A percentile compares a stretch with the other conserved stretches of the same genome.
Evolutionary conservation across 176 grass and related monocot genomes (phyloP).

Genomic region (Musa itinerans): DNA sequence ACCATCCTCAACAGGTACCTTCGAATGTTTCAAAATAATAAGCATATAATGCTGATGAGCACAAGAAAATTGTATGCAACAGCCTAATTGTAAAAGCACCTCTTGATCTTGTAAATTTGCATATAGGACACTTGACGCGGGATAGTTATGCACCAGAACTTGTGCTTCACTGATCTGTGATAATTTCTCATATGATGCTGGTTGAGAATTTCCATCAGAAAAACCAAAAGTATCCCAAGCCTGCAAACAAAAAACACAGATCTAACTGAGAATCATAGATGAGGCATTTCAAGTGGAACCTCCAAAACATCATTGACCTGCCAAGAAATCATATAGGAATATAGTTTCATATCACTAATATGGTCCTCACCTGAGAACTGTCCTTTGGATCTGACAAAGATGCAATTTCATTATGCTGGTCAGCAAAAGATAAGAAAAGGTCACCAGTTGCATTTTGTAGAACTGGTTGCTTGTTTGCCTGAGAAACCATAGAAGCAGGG

Average conservation of each 20-base stretch:
- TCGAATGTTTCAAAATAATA: slow-evolving; percentile 17
- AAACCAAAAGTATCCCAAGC: slow-evolving; percentile 66
- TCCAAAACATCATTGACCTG: not conserved
- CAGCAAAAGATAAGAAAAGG: slow-evolving; percentile 29
- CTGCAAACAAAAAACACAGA: slow-evolving; percentile 28
- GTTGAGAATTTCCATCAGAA: slow-evolving; percentile 23
- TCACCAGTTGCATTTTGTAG: slow-evolving; percentile 23
- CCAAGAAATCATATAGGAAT: not conserved
- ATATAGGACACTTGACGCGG: slow-evolving; percentile 33
- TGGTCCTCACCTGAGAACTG: slow-evolving; percentile 30
- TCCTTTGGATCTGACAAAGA: slow-evolving; percentile 22
- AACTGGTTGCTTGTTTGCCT: slow-evolving; percentile 13
- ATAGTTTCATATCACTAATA: slow-evolving; percentile 1
- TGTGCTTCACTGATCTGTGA: slow-evolving; percentile 22
- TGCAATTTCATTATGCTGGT: slow-evolving; percentile 24
- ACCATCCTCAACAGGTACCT: slow-evolving; percentile 33
- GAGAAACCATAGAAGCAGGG: slow-evolving; percentile 15
- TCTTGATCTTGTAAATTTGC: slow-evolving; percentile 24
- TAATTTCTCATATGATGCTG: slow-evolving; percentile 3
- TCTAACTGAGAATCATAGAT: not conserved
- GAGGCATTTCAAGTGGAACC: slow-evolving; percentile 12
- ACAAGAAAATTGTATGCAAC: not conserved
- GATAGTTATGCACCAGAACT: slow-evolving; percentile 17
- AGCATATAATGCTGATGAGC: not conserved
- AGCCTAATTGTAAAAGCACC: slow-evolving; percentile 20